These are phyloP conservation scores for Scedosporium minutisporum DNA, from an alignment of 2,329 filamentous ascomycete genomes.

Conservation along the genomic window DNA sequence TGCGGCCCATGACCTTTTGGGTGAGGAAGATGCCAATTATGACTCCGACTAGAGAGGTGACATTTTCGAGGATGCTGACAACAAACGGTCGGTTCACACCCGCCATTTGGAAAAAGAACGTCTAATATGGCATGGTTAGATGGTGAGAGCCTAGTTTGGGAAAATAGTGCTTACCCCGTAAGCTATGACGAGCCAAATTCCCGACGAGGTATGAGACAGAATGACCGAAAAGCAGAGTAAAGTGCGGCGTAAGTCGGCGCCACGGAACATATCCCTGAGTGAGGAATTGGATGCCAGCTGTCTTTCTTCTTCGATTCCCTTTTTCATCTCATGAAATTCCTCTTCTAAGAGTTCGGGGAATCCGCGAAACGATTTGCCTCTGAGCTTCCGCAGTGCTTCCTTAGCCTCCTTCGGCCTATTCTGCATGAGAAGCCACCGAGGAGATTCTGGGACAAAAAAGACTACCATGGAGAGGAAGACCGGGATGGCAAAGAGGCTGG, in stretches of 20 bases:
- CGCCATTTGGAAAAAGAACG: constrained; percentile 47
- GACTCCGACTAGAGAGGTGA: constrained; percentile 37
- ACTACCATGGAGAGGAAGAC: constrained; percentile 22
- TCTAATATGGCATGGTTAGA: constrained; percentile 29
- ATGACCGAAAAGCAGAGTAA: constrained; percentile 30
- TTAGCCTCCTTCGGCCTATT: constrained; percentile 17
- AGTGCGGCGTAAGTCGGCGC: constrained; percentile 33
- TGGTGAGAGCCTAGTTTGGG: neutral
- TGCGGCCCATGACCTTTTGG: constrained; percentile 35
- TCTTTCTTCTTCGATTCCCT: constrained; percentile 24
- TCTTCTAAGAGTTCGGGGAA: constrained; percentile 15
- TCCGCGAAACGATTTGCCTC: constrained; percentile 11
- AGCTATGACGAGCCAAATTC: constrained; percentile 35
- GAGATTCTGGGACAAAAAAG: constrained; percentile 29
- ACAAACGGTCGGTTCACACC: constrained; percentile 37
- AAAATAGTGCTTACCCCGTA: neutral
- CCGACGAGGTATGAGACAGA: constrained; percentile 31
- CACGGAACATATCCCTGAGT: constrained; percentile 32
- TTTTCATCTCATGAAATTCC: constrained; percentile 29
- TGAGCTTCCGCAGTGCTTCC: constrained; percentile 14
- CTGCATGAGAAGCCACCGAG: constrained; percentile 24
- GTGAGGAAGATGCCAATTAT: constrained; percentile 38
- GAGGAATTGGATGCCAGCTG: constrained; percentile 21
- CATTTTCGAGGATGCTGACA: constrained; percentile 38
- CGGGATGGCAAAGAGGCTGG: constrained; percentile 27